Evolutionary conservation across 2,329 filamentous ascomycete species (phyloP), one percentile per base, ranked within the genome.

Genomic region (Didymella sp.): DNA sequence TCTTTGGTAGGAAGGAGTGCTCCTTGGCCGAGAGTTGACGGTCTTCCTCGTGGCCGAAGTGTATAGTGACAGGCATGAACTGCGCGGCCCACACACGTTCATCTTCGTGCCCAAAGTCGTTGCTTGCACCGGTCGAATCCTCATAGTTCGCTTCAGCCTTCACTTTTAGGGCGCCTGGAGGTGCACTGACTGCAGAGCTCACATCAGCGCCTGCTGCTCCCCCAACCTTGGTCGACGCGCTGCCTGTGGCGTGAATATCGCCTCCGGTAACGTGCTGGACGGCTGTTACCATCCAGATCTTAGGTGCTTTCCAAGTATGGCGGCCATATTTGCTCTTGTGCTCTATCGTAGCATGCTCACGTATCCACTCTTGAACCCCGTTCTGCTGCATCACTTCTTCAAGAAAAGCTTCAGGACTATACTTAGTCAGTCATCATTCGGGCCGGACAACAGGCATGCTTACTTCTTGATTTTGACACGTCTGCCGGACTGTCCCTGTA

Each of bases 201-300:
- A 25, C 6, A 21, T 42, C 47, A 17, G 19, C 27, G 13, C 35
- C 37, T 17, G 19, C 27, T 11, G 19, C 3, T 8, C 37, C 47
- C 9, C 37, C 37, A 11, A 40, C 13, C 2, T 22, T 42, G 17
- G 15, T 31, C 2, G 47, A 50, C 3, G 7, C 7, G 15, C 15
- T 33, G 15, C 19, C 4, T 7, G 13, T 13, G 1, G 17, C 9
- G 8, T 50, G 37, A 2, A 42, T 42, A 7, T 15, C 15, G 37
- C 47, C 47, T 4, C 35, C 47, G 9, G 47, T 50, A 9, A 50
- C 47, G 15, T 42, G 17, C 9, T 50, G 47, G 1, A 42, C 17
- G 4, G 17, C 47, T 30, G 47, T 50, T 9, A 50, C 47, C 47
- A 50, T 50, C 47, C 47, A 50, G 19, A 50, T 50, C 19, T 42